Evolutionary conservation across 2,329 filamentous ascomycete species (phyloP).

Genomic region (Monilinia laxa): DNA sequence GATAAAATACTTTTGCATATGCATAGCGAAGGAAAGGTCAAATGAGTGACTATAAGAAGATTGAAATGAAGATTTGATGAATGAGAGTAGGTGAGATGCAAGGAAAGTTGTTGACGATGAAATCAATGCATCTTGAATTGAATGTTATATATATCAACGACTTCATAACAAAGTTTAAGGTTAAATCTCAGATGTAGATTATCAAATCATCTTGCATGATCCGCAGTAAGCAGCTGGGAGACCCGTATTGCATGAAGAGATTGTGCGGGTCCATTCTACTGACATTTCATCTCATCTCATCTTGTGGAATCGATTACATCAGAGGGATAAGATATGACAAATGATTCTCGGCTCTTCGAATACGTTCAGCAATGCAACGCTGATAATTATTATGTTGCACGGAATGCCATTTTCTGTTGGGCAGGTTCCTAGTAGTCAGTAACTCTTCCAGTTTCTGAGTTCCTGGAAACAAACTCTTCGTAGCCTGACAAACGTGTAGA

Average conservation of each 20-base stretch:
- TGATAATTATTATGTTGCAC: not conserved
- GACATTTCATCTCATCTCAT: not conserved
- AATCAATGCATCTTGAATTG: not conserved
- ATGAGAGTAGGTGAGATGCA: not conserved
- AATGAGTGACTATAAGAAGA: not conserved
- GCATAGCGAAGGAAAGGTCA: not conserved
- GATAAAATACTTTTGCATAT: conserved; percentile 13
- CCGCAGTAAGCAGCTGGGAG: not conserved
- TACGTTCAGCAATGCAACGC: not conserved
- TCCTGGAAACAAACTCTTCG: not conserved
- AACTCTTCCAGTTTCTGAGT: not conserved
- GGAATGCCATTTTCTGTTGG: not conserved
- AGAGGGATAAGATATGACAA: not conserved
- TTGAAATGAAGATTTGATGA: not conserved
- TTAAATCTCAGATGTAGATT: not conserved
- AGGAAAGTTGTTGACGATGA: not conserved
- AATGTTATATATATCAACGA: not conserved
- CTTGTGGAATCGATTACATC: not conserved
- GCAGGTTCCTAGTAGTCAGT: not conserved
- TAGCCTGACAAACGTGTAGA: not conserved
- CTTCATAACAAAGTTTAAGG: not conserved
- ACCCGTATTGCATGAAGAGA: not conserved
- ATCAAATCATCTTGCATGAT: conserved; percentile 11
- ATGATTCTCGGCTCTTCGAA: not conserved
- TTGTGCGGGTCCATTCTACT: not conserved